Evolutionary conservation across 208 protist species (phyloP).

Genomic region (Crithidia bombi): DNA sequence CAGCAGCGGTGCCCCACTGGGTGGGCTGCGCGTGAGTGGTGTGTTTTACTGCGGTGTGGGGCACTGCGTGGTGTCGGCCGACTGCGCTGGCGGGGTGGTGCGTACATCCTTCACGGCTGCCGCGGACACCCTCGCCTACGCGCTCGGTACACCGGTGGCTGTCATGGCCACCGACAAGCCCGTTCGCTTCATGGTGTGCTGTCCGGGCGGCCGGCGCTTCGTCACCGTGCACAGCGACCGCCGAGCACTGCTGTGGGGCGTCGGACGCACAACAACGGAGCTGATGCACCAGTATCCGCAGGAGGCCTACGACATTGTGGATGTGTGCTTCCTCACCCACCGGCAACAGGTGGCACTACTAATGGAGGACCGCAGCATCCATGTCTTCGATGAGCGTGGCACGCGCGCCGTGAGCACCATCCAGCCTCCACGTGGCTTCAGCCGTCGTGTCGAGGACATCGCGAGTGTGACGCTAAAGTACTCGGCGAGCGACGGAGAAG

Average conservation of each 20-base stretch:
- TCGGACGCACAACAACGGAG: conserved; percentile 65
- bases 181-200: conserved; percentile 60
- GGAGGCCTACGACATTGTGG: conserved; percentile 80
- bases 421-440: conserved; percentile 36
- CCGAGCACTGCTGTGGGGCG: conserved; percentile 73
- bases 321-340: conserved; percentile 56
- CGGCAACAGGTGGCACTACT: conserved; percentile 65
- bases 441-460: conserved; percentile 65
- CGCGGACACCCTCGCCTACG: conserved; percentile 20
- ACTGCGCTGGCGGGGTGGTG: conserved; percentile 59
- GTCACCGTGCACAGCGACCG: conserved; percentile 82
- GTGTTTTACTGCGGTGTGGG: conserved; percentile 57
- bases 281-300: conserved; percentile 73
- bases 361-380: conserved; percentile 68
- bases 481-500: conserved; percentile 64
- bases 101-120: conserved; percentile 45
- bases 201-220: conserved; percentile 51
- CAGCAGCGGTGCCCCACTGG: neutral
- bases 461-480: conserved; percentile 64
- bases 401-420: conserved; percentile 61
- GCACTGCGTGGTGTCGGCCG: conserved; percentile 64
- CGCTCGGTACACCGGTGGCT: conserved; percentile 24
- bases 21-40: conserved; percentile 38
- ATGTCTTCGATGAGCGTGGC: conserved; percentile 74
- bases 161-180: conserved; percentile 36